Conservation (phyloP, 768 basidiomycete species). For the Lactarius deliciosus region DNA sequence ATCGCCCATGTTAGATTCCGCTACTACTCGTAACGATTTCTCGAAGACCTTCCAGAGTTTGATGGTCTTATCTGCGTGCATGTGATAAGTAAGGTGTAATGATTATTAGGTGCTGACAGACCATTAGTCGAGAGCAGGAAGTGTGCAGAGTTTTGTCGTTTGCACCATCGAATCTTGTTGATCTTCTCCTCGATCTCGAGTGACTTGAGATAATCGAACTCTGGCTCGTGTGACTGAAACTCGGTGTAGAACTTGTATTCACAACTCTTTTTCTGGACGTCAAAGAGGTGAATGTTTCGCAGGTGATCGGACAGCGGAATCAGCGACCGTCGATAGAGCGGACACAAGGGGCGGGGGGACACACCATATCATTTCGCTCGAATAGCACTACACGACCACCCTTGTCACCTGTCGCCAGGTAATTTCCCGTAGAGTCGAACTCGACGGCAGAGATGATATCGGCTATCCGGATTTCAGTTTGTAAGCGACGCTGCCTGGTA, state of each 20-base stretch:
- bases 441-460: constrained; percentile 99
- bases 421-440: constrained; percentile 99
- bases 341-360: constrained; percentile 33
- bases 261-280: constrained; percentile 93
- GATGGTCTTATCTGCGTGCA: constrained; percentile 89
- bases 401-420: constrained; percentile 99
- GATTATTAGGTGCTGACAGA: constrained; percentile 38
- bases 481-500: constrained; percentile 19
- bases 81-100: constrained; percentile 23
- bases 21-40: constrained; percentile 91
- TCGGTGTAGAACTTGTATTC: constrained; percentile 99
- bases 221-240: constrained; percentile 99
- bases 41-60: constrained; percentile 99
- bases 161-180: constrained; percentile 99
- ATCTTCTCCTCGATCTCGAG: constrained; percentile 99
- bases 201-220: constrained; percentile 99
- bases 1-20: constrained; percentile 92
- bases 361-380: constrained; percentile 94
- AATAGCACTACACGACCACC: constrained; percentile 98
- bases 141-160: constrained; percentile 95
- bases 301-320: constrained; percentile 29
- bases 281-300: neutral
- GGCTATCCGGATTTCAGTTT: constrained; percentile 49
- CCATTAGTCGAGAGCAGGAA: constrained; percentile 97
- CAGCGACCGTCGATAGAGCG: constrained; percentile 12